Conservation (phyloP, 2,329 filamentous ascomycete species). For the Fusarium beomiforme region DNA sequence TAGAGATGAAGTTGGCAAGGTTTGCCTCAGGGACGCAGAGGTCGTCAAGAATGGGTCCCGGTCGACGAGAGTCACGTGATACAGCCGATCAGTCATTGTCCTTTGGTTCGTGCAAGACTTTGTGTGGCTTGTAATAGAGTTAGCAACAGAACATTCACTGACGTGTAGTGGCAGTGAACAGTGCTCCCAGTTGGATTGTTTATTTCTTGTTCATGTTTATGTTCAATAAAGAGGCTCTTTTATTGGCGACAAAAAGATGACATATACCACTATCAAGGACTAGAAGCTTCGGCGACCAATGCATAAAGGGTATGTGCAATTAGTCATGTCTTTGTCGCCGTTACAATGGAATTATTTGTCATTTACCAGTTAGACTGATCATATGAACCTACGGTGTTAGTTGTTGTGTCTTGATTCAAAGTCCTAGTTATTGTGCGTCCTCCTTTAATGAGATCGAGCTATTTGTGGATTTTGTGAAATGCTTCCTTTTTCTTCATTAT, state of each 20-base stretch:
- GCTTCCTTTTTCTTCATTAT: background rate
- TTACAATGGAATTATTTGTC: background rate
- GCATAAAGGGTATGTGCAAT: constrained; percentile 5
- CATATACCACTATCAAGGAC: constrained; percentile 16
- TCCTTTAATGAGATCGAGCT: background rate
- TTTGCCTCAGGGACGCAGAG: constrained; percentile 41
- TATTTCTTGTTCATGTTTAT: constrained; percentile 13
- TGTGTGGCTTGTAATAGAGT: constrained; percentile 21
- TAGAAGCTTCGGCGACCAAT: constrained; percentile 35
- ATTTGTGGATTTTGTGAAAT: background rate
- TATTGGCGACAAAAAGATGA: constrained; percentile 13
- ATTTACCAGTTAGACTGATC: background rate
- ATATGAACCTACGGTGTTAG: background rate
- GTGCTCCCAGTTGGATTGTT: background rate
- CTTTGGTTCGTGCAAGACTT: background rate
- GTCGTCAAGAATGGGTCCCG: constrained; percentile 44
- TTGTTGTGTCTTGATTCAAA: background rate
- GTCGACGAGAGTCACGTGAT: constrained; percentile 42
- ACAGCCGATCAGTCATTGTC: constrained; percentile 10
- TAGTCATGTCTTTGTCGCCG: constrained; percentile 19
- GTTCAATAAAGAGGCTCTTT: constrained; percentile 2
- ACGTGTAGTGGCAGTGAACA: background rate
- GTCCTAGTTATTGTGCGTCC: background rate
- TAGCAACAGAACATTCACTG: background rate
- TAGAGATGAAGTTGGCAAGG: constrained; percentile 41